phyloP scores from a whole-genome alignment of 768 basidiomycete species.

The Pholiota molesta region DNA sequence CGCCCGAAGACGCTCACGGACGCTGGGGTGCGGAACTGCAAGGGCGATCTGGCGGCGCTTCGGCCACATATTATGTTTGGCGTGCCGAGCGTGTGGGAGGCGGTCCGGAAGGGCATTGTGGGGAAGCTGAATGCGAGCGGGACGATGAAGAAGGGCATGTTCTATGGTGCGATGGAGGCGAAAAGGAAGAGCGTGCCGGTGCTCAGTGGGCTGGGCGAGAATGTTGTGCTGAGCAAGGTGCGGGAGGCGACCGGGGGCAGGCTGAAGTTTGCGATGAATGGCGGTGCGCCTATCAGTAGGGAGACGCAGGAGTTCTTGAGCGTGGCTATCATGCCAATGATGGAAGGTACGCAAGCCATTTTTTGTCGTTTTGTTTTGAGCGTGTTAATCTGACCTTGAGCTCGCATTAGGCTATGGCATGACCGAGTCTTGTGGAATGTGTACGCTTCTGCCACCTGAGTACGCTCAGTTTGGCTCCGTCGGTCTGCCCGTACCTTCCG shows the following conservation, averaged over 20 bases:
- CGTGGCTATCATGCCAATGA: constrained; percentile 67
- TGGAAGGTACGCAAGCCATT: constrained; percentile 60
- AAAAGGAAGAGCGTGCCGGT: constrained; percentile 67
- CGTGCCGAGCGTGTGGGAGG: constrained; percentile 91
- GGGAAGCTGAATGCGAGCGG: constrained; percentile 67
- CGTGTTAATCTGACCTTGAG: background rate
- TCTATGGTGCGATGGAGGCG: constrained; percentile 67
- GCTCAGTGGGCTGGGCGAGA: constrained; percentile 62
- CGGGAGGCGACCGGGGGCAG: constrained; percentile 77
- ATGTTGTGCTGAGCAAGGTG: constrained; percentile 68
- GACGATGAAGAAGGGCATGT: constrained; percentile 60
- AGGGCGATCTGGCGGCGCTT: constrained; percentile 78
- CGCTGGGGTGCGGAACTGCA: constrained; percentile 67
- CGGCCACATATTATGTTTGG: constrained; percentile 82
- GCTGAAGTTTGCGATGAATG: constrained; percentile 69
- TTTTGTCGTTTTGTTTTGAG: background rate
- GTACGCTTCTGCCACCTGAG: constrained; percentile 75
- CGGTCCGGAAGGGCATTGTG: constrained; percentile 88
- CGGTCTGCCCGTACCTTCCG: constrained; percentile 76
- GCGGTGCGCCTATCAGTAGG: constrained; percentile 75
- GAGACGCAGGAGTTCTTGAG: constrained; percentile 87
- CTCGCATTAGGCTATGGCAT: constrained; percentile 71
- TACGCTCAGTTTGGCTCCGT: constrained; percentile 65
- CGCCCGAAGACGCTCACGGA: constrained; percentile 90
- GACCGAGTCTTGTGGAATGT: constrained; percentile 88